Base-by-base conservation (phyloP, 345 rosid species). In the Erysimum cheiranthoides region DNA sequence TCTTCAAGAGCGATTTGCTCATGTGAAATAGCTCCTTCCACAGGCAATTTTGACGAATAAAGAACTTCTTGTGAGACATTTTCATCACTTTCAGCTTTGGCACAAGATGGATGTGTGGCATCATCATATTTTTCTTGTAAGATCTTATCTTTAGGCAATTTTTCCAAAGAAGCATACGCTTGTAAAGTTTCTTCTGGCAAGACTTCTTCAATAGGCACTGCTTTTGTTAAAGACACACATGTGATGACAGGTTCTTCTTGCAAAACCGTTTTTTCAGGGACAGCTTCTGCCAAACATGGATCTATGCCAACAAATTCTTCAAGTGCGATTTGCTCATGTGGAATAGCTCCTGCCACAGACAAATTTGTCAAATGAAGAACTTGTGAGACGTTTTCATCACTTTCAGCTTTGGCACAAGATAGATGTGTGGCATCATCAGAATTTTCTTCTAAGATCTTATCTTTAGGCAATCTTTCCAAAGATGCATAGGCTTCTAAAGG, bases 1-100 rank as follows among this genome's bases (percentile, higher is more conserved):
- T 68, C 70, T 61, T 68, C 79, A 68, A 68, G 31, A 8, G 53
- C 5, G 35, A 21, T 12, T 68, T 60, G 39, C 56, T 68, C 61
- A 14, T 68, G 45, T 42, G 79, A n/a, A 31, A 51, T 52, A 64
- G 72, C 74, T 61, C 51, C 74, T 60, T 39, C 68, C 18, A 35
- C 64, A 12, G 21, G 34, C 5, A 35, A 75, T 31, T 3, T 21
- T 61, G n/a, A 10, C 10, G 74, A 31, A 61, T 51, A 57, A 68
- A 60, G 79, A 68, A 40, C 68, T 60, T 52, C 63, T 51, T 13
- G 39, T n/a, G 68, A 53, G 12, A 42, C 10, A 5, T 31, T 30
- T 58, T 47, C 60, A 67, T 49, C 61, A 31, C 16, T 31, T 27
- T 67, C 70, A 61, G 47, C 39, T 39, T 61, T 53, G 69, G 69